Evolutionary conservation across 768 basidiomycete species (phyloP).

Genomic region (Mrakia gelida): DNA sequence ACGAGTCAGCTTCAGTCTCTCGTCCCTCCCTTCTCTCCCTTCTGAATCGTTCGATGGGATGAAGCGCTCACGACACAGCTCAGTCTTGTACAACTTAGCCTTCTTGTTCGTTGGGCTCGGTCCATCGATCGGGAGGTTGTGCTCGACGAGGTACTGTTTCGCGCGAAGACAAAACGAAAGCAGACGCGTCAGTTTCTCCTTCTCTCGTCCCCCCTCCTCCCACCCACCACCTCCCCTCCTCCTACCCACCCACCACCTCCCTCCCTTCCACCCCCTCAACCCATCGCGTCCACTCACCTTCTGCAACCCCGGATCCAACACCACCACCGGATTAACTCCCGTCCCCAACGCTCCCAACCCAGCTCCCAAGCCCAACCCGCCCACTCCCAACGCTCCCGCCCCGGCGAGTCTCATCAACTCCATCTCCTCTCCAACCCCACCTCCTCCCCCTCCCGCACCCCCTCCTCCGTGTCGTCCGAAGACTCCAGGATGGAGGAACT

Average conservation of each 20-base stretch:
- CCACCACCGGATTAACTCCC: slow-evolving; percentile 19
- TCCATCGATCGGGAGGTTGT: slow-evolving; percentile 27
- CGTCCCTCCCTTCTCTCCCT: neutral
- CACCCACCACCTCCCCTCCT: neutral
- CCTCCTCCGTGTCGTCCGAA: slow-evolving; percentile 9
- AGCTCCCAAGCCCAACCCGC: neutral
- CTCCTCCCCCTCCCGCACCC: neutral
- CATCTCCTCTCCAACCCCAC: no score
- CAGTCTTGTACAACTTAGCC: slow-evolving; percentile 30
- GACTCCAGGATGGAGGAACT: slow-evolving; percentile 24
- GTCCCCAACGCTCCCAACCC: neutral
- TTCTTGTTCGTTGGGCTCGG: slow-evolving; percentile 29
- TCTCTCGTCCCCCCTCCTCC: no score
- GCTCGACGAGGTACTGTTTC: slow-evolving; percentile 21
- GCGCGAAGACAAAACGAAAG: neutral
- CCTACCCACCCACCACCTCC: no score
- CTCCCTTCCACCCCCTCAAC: neutral
- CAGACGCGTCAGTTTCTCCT: neutral
- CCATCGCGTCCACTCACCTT: no score
- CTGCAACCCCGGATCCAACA: neutral
- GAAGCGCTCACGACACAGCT: slow-evolving; percentile 21
- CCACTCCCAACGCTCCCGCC: neutral
- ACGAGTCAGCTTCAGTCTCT: neutral
- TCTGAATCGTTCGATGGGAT: neutral
- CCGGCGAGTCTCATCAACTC: neutral